Conservation (phyloP, 306 rosid genomes). For the Argentina anserina region DNA sequence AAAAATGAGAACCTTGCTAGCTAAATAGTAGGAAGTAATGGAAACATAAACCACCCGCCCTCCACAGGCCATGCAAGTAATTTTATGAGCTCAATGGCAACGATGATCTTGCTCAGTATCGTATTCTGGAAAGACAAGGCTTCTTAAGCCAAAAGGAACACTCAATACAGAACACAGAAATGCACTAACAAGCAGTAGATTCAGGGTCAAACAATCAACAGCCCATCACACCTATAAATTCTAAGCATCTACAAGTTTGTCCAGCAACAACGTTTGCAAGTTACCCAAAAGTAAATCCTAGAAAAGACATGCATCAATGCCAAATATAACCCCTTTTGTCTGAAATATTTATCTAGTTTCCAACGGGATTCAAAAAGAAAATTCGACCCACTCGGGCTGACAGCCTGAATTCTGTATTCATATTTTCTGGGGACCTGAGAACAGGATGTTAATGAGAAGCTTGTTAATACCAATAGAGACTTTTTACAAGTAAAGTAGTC, state of each 20-base stretch:
- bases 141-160: too few relatives aligned
- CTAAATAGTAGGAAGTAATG: neutral
- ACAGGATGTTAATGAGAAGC: slow-evolving; percentile 18
- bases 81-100: neutral
- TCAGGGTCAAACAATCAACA: neutral
- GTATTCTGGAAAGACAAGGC: neutral
- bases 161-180: neutral
- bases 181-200: neutral
- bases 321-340: slow-evolving; percentile 9
- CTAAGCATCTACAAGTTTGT: neutral
- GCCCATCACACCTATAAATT: neutral
- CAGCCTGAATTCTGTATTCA: slow-evolving; percentile 17
- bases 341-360: slow-evolving; percentile 4
- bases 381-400: slow-evolving; percentile 30
- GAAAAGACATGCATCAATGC: neutral
- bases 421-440: slow-evolving; percentile 4
- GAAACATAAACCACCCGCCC: neutral
- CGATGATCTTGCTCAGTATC: neutral
- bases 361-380: slow-evolving; percentile 30
- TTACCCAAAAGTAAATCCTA: neutral
- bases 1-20: too few relatives aligned
- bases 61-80: neutral
- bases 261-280: neutral
- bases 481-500: slow-evolving; percentile 42
- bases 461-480: slow-evolving; percentile 14